Conservation (phyloP, 2,329 filamentous ascomycete genomes). For the Monosporascus sp. region DNA sequence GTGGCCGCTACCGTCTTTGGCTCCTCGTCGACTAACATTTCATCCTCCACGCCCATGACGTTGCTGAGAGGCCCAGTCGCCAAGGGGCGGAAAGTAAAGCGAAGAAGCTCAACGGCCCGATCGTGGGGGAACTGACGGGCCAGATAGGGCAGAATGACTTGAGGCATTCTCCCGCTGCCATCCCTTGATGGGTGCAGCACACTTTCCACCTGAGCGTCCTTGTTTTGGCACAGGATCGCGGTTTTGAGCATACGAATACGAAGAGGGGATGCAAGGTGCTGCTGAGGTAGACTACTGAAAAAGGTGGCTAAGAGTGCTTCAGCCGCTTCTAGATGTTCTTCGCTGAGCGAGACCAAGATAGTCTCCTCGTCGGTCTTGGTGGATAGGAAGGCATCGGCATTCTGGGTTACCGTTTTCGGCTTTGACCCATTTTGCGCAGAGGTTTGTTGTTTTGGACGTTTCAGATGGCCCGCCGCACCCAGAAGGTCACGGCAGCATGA, state of each 20-base stretch:
- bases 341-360: constrained; percentile 28
- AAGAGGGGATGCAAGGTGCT: constrained; percentile 62
- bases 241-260: constrained; percentile 76
- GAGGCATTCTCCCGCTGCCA: constrained; percentile 56
- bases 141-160: constrained; percentile 77
- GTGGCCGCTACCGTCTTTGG: constrained; percentile 12
- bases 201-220: constrained; percentile 72
- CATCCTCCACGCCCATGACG: constrained; percentile 31
- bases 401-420: constrained; percentile 42
- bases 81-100: constrained; percentile 48
- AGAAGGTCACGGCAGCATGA: constrained; percentile 72
- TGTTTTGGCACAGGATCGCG: constrained; percentile 64
- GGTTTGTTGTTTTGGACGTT: constrained; percentile 28
- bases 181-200: constrained; percentile 71
- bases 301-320: constrained; percentile 55
- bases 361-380: constrained; percentile 29
- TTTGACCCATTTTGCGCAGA: constrained; percentile 34
- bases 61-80: constrained; percentile 20
- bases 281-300: constrained; percentile 58
- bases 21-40: constrained; percentile 27
- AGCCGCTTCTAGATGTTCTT: constrained; percentile 51
- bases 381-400: constrained; percentile 68
- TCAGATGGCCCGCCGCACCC: constrained; percentile 43
- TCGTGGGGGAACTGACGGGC: constrained; percentile 58
- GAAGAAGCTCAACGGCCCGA: constrained; percentile 65